phyloP scores from a whole-genome alignment of 805 yeast species.

The Ogataea paradorogensis region DNA sequence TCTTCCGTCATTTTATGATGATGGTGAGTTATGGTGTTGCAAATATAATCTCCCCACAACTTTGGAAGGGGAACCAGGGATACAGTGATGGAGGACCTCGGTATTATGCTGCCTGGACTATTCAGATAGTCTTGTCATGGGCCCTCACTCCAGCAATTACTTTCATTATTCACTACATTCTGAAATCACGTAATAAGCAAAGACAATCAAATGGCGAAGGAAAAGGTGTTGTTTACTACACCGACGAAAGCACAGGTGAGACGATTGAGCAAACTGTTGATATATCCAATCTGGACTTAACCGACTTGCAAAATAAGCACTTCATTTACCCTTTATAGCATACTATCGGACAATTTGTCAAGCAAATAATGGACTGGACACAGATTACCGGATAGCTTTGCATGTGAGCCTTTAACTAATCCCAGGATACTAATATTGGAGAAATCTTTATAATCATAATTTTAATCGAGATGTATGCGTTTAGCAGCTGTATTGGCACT shows the following conservation, averaged over 20 bases:
- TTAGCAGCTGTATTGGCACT: too few species aligned
- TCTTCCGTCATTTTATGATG: conserved; percentile 45
- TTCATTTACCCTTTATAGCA: conserved; percentile 48
- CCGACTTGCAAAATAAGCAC: conserved; percentile 49
- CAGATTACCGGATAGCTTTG: too few species aligned
- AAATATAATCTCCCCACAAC: conserved; percentile 54
- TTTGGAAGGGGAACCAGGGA: conserved; percentile 46
- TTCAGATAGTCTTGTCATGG: conserved; percentile 54
- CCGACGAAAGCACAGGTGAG: conserved; percentile 12
- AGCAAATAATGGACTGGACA: too few species aligned
- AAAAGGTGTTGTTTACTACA: conserved; percentile 1
- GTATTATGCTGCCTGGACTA: conserved; percentile 50
- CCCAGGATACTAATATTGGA: too few species aligned
- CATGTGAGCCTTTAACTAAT: too few species aligned
- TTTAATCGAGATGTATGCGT: too few species aligned
- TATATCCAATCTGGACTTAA: conserved; percentile 47
- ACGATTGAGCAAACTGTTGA: conserved; percentile 33
- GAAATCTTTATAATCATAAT: too few species aligned
- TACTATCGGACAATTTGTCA: too few species aligned
- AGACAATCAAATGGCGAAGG: conserved; percentile 18
- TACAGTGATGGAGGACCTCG: conserved; percentile 33
- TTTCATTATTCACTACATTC: conserved; percentile 42
- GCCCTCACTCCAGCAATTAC: conserved; percentile 43
- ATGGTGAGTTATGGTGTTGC: conserved; percentile 48
- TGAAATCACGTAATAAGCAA: conserved; percentile 45